phyloP scores from a whole-genome alignment of 164 flowering plant genomes.

The Annona squamosa region DNA sequence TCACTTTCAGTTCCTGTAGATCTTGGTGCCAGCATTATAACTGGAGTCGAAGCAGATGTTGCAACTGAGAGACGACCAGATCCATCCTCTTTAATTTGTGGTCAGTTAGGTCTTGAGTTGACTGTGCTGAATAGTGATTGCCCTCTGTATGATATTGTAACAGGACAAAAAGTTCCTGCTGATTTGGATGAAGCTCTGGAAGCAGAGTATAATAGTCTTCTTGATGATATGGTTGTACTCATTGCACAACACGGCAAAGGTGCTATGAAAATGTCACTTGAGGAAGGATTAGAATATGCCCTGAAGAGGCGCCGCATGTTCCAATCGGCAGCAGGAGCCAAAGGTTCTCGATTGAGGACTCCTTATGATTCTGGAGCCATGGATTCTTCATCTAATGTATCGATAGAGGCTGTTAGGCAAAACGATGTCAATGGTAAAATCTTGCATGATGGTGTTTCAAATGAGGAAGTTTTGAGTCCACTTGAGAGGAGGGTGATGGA shows the following conservation, averaged over 20 bases:
- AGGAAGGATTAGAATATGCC: slow-evolving; percentile 93
- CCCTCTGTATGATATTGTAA: slow-evolving; percentile 86
- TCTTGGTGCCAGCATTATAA: slow-evolving; percentile 98
- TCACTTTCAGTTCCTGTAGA: slow-evolving; percentile 98
- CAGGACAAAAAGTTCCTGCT: slow-evolving; percentile 80
- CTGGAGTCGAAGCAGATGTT: slow-evolving; percentile 98
- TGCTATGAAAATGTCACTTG: slow-evolving; percentile 91
- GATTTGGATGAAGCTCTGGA: slow-evolving; percentile 90
- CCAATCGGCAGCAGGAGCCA: not conserved
- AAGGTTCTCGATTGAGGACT: not conserved
- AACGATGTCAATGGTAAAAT: slow-evolving; percentile 11
- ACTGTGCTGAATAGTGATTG: slow-evolving; percentile 91
- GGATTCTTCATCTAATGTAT: slow-evolving; percentile 17
- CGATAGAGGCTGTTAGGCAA: slow-evolving; percentile 17
- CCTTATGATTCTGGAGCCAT: slow-evolving; percentile 5
- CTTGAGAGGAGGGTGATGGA: slow-evolving; percentile 97
- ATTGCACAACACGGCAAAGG: slow-evolving; percentile 81
- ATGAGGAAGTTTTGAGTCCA: slow-evolving; percentile 61
- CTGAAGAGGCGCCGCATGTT: slow-evolving; percentile 52
- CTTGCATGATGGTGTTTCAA: slow-evolving; percentile 13
- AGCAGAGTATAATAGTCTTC: slow-evolving; percentile 86
- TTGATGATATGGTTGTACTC: slow-evolving; percentile 89
- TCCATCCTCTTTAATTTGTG: slow-evolving; percentile 90
- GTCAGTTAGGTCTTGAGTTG: slow-evolving; percentile 89
- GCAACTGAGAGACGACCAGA: slow-evolving; percentile 91